These are phyloP conservation scores for Saccharomycopsis javanensis DNA, from an alignment of 805 yeast genomes.

Conservation along the genomic window DNA sequence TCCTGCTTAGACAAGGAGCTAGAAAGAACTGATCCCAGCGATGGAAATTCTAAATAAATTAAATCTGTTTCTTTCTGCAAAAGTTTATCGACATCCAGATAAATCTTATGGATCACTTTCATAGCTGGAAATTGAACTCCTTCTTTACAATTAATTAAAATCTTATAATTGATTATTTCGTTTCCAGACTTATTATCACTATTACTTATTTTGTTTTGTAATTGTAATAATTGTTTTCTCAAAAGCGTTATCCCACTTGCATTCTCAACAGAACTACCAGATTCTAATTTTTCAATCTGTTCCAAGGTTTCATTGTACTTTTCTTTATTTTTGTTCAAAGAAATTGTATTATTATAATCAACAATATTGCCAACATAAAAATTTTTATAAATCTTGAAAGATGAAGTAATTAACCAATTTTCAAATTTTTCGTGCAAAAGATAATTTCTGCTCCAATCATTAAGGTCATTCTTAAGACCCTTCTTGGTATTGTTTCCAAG, in stretches of 20 bases:
- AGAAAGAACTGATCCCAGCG: constrained; percentile 73
- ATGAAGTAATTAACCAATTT: constrained; percentile 19
- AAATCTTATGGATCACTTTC: constrained; percentile 12
- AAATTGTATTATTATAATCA: constrained; percentile 18
- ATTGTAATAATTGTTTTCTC: constrained; percentile 8
- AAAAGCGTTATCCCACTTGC: not conserved
- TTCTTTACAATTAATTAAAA: constrained; percentile 18
- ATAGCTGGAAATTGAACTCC: constrained; percentile 18
- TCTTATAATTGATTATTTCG: constrained; percentile 8
- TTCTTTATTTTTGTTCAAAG: constrained; percentile 13
- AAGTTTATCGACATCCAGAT: constrained; percentile 8
- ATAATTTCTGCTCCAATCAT: constrained; percentile 20
- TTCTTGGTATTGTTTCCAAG: not conserved
- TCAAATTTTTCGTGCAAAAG: constrained; percentile 20
- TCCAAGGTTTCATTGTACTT: constrained; percentile 6
- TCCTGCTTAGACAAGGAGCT: constrained; percentile 61
- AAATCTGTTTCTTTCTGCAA: constrained; percentile 14
- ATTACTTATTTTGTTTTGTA: constrained; percentile 14
- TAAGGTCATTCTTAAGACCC: constrained; percentile 15
- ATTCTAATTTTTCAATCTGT: not conserved
- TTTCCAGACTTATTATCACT: not conserved
- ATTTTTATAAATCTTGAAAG: constrained; percentile 16
- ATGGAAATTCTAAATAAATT: constrained; percentile 43
- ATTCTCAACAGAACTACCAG: not conserved
- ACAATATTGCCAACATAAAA: constrained; percentile 18